Evolutionary conservation across 2,329 filamentous ascomycete species (phyloP).

Genomic region (Aspergillus thermomutatus): DNA sequence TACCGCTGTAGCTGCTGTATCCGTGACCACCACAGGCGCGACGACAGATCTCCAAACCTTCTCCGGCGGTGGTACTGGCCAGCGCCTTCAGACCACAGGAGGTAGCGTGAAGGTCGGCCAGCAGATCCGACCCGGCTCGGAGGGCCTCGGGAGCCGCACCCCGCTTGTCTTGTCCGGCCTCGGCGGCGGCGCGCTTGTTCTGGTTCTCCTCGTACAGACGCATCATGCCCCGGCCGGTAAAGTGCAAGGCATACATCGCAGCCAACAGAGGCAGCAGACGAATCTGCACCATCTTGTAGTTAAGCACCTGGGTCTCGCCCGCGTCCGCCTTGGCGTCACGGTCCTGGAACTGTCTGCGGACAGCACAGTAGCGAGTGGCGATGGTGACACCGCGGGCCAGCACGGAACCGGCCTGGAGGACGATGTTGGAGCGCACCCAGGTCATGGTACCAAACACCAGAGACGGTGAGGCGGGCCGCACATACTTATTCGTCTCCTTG

Average conservation of each 20-base stretch:
- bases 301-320: slow-evolving; percentile 70
- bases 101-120: slow-evolving; percentile 73
- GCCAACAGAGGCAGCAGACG: slow-evolving; percentile 69
- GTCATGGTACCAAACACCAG: slow-evolving; percentile 74
- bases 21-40: slow-evolving; percentile 75
- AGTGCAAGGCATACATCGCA: slow-evolving; percentile 73
- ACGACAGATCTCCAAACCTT: slow-evolving; percentile 71
- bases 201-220: slow-evolving; percentile 69
- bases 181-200: slow-evolving; percentile 56
- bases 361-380: slow-evolving; percentile 69
- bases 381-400: slow-evolving; percentile 75
- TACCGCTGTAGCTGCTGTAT: slow-evolving; percentile 72
- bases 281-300: slow-evolving; percentile 79
- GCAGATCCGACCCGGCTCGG: slow-evolving; percentile 61
- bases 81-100: slow-evolving; percentile 74
- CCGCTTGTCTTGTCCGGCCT: slow-evolving; percentile 45
- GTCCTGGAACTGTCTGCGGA: slow-evolving; percentile 76
- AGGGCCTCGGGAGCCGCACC: slow-evolving; percentile 67
- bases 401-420: slow-evolving; percentile 68
- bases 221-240: slow-evolving; percentile 75
- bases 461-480: slow-evolving; percentile 62
- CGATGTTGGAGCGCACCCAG: slow-evolving; percentile 70
- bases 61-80: slow-evolving; percentile 67
- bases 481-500: slow-evolving; percentile 64
- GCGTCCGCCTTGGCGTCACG: slow-evolving; percentile 59